Evolutionary conservation across 2,329 filamentous ascomycete genomes (phyloP).

Genomic region (Lecanoromycetidae sp.): DNA sequence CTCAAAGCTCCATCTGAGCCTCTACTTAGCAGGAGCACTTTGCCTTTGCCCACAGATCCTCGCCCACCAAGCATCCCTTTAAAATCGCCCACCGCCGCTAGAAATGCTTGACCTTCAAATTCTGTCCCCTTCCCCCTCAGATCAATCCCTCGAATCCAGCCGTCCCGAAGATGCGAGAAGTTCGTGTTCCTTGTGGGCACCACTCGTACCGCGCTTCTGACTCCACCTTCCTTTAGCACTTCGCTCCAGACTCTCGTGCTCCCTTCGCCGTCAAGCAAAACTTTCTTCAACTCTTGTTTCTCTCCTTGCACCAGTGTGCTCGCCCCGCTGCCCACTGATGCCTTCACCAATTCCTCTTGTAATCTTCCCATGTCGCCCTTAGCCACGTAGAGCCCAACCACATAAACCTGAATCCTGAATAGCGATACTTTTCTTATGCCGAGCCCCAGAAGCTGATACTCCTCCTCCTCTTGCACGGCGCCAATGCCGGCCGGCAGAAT

Average conservation of each 20-base stretch:
- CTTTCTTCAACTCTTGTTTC: constrained; percentile 58
- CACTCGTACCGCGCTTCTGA: constrained; percentile 71
- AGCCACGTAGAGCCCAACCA: constrained; percentile 84
- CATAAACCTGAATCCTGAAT: constrained; percentile 81
- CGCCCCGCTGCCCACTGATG: constrained; percentile 53
- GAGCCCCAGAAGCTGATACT: constrained; percentile 80
- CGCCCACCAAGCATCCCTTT: constrained; percentile 70
- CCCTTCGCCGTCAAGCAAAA: constrained; percentile 37
- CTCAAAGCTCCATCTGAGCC: constrained; percentile 53
- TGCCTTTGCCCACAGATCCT: constrained; percentile 59
- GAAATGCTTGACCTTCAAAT: constrained; percentile 64
- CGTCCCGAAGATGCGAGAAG: constrained; percentile 83
- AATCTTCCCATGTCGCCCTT: constrained; percentile 70
- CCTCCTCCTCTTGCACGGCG: constrained; percentile 26
- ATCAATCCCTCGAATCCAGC: constrained; percentile 75
- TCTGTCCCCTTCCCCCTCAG: constrained; percentile 37
- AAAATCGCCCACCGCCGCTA: constrained; percentile 61
- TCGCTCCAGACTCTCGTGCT: constrained; percentile 16
- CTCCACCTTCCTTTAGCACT: constrained; percentile 31
- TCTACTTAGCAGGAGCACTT: constrained; percentile 62
- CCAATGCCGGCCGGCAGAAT: constrained; percentile 28
- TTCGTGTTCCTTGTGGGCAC: constrained; percentile 89
- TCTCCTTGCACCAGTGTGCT: constrained; percentile 75
- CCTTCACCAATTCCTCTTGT: constrained; percentile 63
- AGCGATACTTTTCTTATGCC: constrained; percentile 87